phyloP scores from a whole-genome alignment of 306 rosid species.

The Cucurbita moschata region DNA sequence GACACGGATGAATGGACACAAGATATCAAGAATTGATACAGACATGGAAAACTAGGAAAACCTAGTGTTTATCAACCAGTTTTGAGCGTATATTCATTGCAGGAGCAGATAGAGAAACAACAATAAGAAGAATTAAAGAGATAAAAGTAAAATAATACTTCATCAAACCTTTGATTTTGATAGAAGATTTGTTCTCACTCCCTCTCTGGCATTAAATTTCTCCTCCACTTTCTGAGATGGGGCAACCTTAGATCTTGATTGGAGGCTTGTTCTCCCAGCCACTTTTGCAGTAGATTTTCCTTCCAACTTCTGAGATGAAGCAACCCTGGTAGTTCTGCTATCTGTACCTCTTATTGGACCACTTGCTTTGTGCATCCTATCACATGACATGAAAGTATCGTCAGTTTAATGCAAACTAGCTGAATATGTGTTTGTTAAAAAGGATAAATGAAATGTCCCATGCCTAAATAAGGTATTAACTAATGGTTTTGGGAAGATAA shows the following conservation, averaged over 20 bases:
- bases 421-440: neutral
- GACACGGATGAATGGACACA: neutral
- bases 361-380: slow-evolving; percentile 45
- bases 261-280: slow-evolving; percentile 28
- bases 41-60: neutral
- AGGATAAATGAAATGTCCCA: neutral
- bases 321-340: slow-evolving; percentile 24
- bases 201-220: slow-evolving; percentile 27
- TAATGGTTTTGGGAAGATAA: neutral
- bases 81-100: neutral
- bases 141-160: neutral
- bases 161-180: slow-evolving; percentile 47
- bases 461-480: neutral
- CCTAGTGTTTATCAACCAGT: neutral
- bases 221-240: slow-evolving; percentile 9
- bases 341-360: slow-evolving; percentile 11
- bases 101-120: neutral
- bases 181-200: slow-evolving; percentile 31
- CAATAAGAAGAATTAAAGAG: neutral
- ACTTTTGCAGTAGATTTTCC: slow-evolving; percentile 26
- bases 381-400: slow-evolving; percentile 3
- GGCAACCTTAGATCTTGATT: slow-evolving; percentile 18
- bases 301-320: slow-evolving; percentile 1
- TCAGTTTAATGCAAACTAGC: neutral
- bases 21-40: neutral